These are phyloP conservation scores for Mycena filopes DNA, from an alignment of 768 basidiomycete genomes.

Conservation along the genomic window DNA sequence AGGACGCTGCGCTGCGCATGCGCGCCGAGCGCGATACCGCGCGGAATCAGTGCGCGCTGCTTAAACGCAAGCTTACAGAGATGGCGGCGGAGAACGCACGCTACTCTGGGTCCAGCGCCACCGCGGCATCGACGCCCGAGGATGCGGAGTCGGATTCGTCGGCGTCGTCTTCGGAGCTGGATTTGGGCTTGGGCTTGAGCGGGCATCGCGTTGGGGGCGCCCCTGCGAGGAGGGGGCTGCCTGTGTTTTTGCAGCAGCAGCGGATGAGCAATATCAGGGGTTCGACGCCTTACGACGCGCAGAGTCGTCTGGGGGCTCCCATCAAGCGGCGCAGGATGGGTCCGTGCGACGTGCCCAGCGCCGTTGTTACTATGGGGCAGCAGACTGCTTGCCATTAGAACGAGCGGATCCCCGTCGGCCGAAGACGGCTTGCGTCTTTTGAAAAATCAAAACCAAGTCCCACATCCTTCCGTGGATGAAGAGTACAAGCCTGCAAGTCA, in stretches of 20 bases:
- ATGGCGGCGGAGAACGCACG: too few relatives aligned
- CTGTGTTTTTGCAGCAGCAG: neutral
- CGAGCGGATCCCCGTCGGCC: too few relatives aligned
- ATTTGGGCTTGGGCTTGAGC: too few relatives aligned
- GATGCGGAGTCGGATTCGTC: neutral
- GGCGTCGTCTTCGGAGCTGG: neutral
- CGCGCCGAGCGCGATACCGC: constrained; percentile 23
- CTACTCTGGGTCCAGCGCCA: neutral
- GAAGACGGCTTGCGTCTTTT: too few relatives aligned
- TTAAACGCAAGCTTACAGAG: constrained; percentile 8
- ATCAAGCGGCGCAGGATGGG: neutral
- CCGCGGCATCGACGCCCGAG: neutral
- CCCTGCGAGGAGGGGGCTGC: neutral
- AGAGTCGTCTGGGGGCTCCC: constrained; percentile 3
- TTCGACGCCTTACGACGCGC: neutral
- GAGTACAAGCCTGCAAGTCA: too few relatives aligned
- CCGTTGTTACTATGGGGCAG: too few relatives aligned
- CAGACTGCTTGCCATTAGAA: too few relatives aligned
- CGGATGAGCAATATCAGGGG: neutral
- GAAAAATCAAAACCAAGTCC: too few relatives aligned
- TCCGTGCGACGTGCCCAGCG: neutral
- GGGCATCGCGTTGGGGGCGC: neutral
- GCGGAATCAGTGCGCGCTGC: neutral
- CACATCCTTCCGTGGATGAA: too few relatives aligned
- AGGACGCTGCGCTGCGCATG: constrained; percentile 16